These are phyloP conservation scores for Xylaria curta DNA, from an alignment of 495 filamentous ascomycete genomes.

Conservation along the genomic window DNA sequence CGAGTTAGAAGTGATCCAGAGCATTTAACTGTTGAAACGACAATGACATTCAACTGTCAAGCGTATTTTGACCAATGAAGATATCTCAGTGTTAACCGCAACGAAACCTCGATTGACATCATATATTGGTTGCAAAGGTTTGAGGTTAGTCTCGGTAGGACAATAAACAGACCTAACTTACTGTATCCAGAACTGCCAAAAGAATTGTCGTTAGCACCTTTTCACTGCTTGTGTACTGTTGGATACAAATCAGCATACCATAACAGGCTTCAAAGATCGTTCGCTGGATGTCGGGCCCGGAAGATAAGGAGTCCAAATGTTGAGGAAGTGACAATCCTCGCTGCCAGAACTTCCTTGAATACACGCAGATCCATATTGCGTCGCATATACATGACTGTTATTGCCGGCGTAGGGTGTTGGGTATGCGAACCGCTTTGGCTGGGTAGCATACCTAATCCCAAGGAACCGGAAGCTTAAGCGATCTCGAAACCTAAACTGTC, in stretches of 20 bases:
- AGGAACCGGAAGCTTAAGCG: conserved; percentile 58
- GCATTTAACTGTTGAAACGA: too few relatives aligned
- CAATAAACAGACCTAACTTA: conserved; percentile 30
- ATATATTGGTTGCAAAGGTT: too few relatives aligned
- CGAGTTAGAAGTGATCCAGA: neutral
- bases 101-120: too few relatives aligned
- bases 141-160: too few relatives aligned
- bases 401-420: conserved; percentile 43
- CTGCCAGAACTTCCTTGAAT: conserved; percentile 42
- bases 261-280: conserved; percentile 53
- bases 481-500: conserved; percentile 51
- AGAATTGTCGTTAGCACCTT: conserved; percentile 38
- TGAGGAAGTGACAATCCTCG: conserved; percentile 62
- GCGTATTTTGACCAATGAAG: too few relatives aligned
- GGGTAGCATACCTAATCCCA: conserved; percentile 50
- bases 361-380: conserved; percentile 49
- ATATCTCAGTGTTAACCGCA: too few relatives aligned
- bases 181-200: conserved; percentile 53
- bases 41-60: too few relatives aligned
- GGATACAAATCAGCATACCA: conserved; percentile 41
- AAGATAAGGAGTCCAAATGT: conserved; percentile 60
- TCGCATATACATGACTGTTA: conserved; percentile 43
- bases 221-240: too few relatives aligned
- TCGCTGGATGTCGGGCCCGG: conserved; percentile 41
- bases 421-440: conserved; percentile 50